phyloP scores from a whole-genome alignment of 148 eudicot species.

The Oxyria digyna region DNA sequence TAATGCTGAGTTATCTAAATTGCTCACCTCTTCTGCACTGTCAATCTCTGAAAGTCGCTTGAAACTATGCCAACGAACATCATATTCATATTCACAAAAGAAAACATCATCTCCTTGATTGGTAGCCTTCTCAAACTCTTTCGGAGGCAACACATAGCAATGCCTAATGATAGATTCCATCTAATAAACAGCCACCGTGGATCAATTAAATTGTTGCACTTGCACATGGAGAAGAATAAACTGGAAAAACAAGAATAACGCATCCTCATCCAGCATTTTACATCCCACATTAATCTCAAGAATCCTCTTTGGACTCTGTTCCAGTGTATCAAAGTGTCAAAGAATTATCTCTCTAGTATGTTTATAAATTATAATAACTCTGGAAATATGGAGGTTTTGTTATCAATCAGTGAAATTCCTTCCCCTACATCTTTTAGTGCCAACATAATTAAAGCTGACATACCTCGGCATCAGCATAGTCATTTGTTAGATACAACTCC shows the following conservation, averaged over 20 bases:
- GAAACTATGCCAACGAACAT: slow-evolving; percentile 79
- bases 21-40: slow-evolving; percentile 46
- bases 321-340: neutral
- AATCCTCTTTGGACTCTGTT: neutral
- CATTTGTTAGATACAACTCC: slow-evolving; percentile 82
- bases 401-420: too few relatives aligned
- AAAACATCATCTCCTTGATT: slow-evolving; percentile 95
- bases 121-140: slow-evolving; percentile 52
- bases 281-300: neutral
- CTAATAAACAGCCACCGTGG: slow-evolving; percentile 25
- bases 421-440: neutral
- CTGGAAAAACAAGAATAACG: neutral
- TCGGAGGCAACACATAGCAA: slow-evolving; percentile 77
- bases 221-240: neutral
- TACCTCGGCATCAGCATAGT: slow-evolving; percentile 88
- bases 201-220: neutral
- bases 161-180: slow-evolving; percentile 90
- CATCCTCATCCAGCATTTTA: neutral
- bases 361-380: neutral
- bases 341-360: neutral
- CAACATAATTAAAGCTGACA: slow-evolving; percentile 1
- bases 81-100: slow-evolving; percentile 91
- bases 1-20: neutral
- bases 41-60: slow-evolving; percentile 80
- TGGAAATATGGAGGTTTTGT: neutral